Conservation (phyloP, 2,329 filamentous ascomycete genomes). For the Lachnellula occidentalis region DNA sequence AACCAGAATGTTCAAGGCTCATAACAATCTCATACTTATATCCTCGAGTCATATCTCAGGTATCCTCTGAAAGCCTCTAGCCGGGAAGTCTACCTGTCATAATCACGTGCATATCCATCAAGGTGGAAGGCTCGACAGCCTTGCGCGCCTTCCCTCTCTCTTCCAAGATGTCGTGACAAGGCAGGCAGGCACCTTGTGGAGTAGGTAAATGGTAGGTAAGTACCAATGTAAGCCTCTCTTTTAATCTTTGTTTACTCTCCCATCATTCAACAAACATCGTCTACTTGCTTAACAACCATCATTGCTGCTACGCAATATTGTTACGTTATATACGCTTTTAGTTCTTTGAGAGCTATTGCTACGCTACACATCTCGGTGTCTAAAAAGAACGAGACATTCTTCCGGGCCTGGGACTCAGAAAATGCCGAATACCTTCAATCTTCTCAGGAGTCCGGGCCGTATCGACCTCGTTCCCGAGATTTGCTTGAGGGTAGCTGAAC, state of each 20-base stretch:
- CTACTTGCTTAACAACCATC: not conserved
- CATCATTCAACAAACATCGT: not conserved
- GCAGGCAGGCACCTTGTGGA: not conserved
- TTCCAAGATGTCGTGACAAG: not conserved
- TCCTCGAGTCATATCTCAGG: not conserved
- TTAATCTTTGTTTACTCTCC: not conserved
- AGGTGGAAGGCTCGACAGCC: not conserved
- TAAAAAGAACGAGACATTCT: no score
- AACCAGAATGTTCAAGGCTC: no score
- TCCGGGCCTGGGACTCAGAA: not conserved
- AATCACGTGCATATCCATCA: not conserved
- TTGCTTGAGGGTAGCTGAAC: conserved; percentile 17
- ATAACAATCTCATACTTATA: no score
- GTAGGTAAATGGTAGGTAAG: not conserved
- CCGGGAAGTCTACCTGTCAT: not conserved
- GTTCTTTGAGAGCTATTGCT: not conserved
- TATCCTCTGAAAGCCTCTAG: not conserved
- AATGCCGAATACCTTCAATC: not conserved
- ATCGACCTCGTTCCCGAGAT: conserved; percentile 15
- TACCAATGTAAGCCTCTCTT: not conserved
- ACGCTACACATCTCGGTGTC: not conserved
- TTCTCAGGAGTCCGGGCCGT: not conserved
- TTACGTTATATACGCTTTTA: not conserved
- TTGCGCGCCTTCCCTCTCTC: not conserved
- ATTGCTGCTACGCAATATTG: not conserved